Base-by-base conservation (phyloP, 768 basidiomycete genomes). In the Russula earlei region DNA sequence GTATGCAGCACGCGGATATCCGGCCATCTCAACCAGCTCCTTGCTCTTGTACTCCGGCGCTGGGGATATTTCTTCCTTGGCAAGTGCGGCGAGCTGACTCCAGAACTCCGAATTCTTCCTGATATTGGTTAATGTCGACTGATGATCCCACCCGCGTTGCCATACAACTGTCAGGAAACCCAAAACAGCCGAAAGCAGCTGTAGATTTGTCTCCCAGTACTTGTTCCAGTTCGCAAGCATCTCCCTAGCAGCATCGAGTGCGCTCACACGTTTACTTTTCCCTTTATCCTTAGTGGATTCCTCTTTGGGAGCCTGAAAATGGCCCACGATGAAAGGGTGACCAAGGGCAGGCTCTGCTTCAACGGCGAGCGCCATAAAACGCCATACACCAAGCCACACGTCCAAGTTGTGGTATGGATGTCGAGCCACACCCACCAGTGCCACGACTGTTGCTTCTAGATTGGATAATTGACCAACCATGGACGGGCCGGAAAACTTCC, bases 291-390 rank as follows among this genome's bases (percentile, higher is more conserved):
- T 61, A 38, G 3, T 27, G 22, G 24, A 74, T 10, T 71, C 74
- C 63, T 75, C 78, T 52, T 68, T 61, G 2, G 80, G 77, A 4
- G 76, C 70, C 47, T 77, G 77, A 61, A 89, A 85, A 40, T 80
- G 77, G 3, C 91, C 91, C 0, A 82, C 77, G 31, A 93, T 83
- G 56, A 93, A 83, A 25, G 96, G 73, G 52, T 82, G 76, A 2
- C 87, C 83, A 5, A 95, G 74, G 0, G 93, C 91, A 1, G 94
- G 91, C 66, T 93, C 91, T 58, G 84, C 85, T 63, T 89, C 84
- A 14, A 94, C 81, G 1, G 88, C 84, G 17, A 89, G 74, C 0
- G 87, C 72, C 37, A 95, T 83, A 60, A 95, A 85, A 59, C 78
- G 79, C 93, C 94, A 97, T 5, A 89, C 81, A 0, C 85, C 79